These are phyloP conservation scores for Hypoxylon sp. DNA, from an alignment of 2,329 filamentous ascomycete species.

Conservation along the genomic window DNA sequence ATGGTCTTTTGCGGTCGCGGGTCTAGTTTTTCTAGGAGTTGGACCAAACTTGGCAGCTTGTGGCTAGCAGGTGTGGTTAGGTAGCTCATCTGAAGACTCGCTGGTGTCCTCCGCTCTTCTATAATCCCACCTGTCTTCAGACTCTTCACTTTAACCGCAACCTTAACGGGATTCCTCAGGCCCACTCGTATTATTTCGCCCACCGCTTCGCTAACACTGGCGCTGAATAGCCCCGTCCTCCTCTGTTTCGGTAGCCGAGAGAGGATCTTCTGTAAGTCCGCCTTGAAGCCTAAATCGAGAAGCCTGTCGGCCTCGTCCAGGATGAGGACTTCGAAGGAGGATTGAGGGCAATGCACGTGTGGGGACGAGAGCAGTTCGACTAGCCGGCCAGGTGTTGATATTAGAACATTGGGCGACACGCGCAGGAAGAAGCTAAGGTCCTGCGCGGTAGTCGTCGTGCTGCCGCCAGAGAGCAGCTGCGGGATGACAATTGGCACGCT, in stretches of 20 bases:
- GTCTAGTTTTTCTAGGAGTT: slow-evolving; percentile 78
- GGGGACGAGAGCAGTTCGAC: slow-evolving; percentile 88
- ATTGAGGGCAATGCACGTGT: slow-evolving; percentile 89
- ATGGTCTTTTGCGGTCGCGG: slow-evolving; percentile 87
- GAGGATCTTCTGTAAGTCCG: slow-evolving; percentile 88
- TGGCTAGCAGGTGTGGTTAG: slow-evolving; percentile 80
- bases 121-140: slow-evolving; percentile 73
- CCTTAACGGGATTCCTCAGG: slow-evolving; percentile 92
- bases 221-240: slow-evolving; percentile 93
- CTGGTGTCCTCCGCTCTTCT: slow-evolving; percentile 89
- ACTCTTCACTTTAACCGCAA: slow-evolving; percentile 91
- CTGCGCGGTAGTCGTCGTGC: slow-evolving; percentile 81
- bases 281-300: slow-evolving; percentile 93
- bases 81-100: slow-evolving; percentile 93
- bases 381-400: slow-evolving; percentile 91
- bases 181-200: slow-evolving; percentile 94
- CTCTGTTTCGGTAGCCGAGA: slow-evolving; percentile 90
- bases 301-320: slow-evolving; percentile 95
- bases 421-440: slow-evolving; percentile 89
- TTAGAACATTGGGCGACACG: slow-evolving; percentile 87
- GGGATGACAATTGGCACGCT: slow-evolving; percentile 76
- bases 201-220: slow-evolving; percentile 95
- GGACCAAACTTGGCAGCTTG: slow-evolving; percentile 82
- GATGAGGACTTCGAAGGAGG: slow-evolving; percentile 91
- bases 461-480: slow-evolving; percentile 89